These are phyloP conservation scores for Silene uniflora DNA, from an alignment of 148 eudicot genomes.

Conservation along the genomic window DNA sequence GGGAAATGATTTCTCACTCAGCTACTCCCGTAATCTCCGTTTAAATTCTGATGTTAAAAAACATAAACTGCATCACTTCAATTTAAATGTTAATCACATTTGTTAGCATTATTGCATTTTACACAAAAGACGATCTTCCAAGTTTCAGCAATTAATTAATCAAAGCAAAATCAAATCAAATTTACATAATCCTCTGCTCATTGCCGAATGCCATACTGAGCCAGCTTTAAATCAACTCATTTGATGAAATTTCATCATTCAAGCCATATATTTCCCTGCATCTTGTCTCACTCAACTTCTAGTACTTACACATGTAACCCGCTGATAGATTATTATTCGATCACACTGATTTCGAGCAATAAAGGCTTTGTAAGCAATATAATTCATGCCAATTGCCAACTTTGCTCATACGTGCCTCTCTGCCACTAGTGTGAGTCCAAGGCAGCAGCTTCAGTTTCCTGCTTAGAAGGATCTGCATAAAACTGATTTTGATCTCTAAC, in stretches of 20 bases:
- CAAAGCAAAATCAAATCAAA: no score
- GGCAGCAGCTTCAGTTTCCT: slow-evolving; percentile 37
- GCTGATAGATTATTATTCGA: background rate
- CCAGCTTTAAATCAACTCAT: background rate
- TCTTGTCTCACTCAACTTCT: background rate
- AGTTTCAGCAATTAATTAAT: no score
- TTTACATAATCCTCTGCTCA: slow-evolving; percentile 15
- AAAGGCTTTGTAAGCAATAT: background rate
- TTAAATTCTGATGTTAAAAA: no score
- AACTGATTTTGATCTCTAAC: slow-evolving; percentile 77
- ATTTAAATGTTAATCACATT: no score
- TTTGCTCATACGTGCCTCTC: slow-evolving; percentile 5
- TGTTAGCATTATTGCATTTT: no score
- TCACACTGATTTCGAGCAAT: background rate
- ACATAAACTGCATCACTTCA: no score
- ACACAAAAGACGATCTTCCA: no score
- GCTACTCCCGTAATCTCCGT: no score
- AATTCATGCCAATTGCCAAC: background rate
- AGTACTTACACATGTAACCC: slow-evolving; percentile 14
- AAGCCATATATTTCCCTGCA: background rate
- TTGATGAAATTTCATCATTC: background rate
- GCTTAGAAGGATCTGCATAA: slow-evolving; percentile 47
- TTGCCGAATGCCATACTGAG: slow-evolving; percentile 2
- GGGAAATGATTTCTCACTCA: no score
- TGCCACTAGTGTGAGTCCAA: slow-evolving; percentile 34